Evolutionary conservation across 2,329 filamentous ascomycete genomes (phyloP).

Genomic region (Aspergillus eucalypticola): DNA sequence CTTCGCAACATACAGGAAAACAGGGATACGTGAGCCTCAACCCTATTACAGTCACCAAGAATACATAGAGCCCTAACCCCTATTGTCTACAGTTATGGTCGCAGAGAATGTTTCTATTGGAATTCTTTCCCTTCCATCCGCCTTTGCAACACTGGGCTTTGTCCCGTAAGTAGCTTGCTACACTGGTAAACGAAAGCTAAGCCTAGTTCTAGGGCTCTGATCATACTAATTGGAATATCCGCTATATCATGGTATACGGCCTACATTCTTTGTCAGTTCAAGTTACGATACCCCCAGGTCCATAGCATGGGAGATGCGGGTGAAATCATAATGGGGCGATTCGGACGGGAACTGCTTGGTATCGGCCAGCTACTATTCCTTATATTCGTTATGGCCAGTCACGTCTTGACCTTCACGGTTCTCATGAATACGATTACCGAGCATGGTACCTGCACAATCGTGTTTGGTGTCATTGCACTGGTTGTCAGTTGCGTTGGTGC

Average conservation of each 20-base stretch:
- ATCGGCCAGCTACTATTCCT: constrained; percentile 63
- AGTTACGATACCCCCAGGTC: constrained; percentile 57
- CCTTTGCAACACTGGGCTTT: constrained; percentile 56
- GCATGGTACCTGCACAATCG: constrained; percentile 62
- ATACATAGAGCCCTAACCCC: constrained; percentile 10
- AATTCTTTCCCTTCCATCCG: constrained; percentile 57
- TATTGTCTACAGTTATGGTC: constrained; percentile 52
- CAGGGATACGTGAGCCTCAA: constrained; percentile 36
- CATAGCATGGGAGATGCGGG: constrained; percentile 69
- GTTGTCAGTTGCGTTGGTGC: constrained; percentile 60
- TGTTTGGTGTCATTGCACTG: constrained; percentile 62
- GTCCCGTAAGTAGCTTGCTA: constrained; percentile 44
- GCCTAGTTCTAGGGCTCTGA: constrained; percentile 42
- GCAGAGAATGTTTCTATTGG: constrained; percentile 61
- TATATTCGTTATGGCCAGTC: constrained; percentile 69
- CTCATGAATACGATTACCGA: constrained; percentile 65
- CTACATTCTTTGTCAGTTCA: constrained; percentile 61
- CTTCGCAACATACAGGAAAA: constrained; percentile 29
- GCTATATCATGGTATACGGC: constrained; percentile 60
- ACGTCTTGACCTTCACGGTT: constrained; percentile 68
- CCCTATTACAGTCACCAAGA: not conserved
- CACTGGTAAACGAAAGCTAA: not conserved
- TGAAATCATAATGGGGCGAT: constrained; percentile 60
- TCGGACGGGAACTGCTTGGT: constrained; percentile 64
- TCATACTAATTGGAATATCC: constrained; percentile 56